Evolutionary conservation across 2,329 filamentous ascomycete species (phyloP), one percentile per base, ranked within the genome.

Genomic region (Xylaria digitata): DNA sequence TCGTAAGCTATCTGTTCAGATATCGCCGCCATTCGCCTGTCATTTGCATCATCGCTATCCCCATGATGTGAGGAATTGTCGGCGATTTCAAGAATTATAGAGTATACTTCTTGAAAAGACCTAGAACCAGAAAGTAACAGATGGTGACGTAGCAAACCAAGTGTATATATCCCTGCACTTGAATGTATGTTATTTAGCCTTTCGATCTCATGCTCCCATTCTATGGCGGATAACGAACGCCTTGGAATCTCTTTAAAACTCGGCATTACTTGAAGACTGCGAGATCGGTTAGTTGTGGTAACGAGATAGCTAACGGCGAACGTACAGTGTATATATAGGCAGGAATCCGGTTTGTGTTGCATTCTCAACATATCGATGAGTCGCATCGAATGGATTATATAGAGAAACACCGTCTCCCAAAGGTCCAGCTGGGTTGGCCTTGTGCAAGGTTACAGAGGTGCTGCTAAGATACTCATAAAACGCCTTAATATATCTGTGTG

Each of bases 191-290:
- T 67, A 8, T 70, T 61, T 11, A 78, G 63, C 23, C 61, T 67
- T 37, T 72, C 69, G n/a, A 78, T 65, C 59, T 76, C 73, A 8
- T 23, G 34, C 34, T 69, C 66, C 76, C 76, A 77, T 21, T 75
- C 72, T 8, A 60, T 43, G 23, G 67, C 53, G 30, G 63, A 57
- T 21, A 69, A 52, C 19, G 55, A 63, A 15, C 70, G 61, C 42
- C 72, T 66, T n/a, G 56, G 45, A 17, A 70, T 66, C 5, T 72
- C 50, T 42, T 53, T 56, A 32, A 69, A 64, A 13, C 62, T 42
- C 7, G 64, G 69, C 26, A 73, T 71, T 21, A 75, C 63, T 56
- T 76, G 67, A 49, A 76, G 60, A 26, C 75, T 76, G 34, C 32
- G 3, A 46, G 19, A 61, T 45, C 11, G 15, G 62, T 75, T 68